phyloP scores from a whole-genome alignment of 768 basidiomycete genomes.

The Pluteus cervinus region DNA sequence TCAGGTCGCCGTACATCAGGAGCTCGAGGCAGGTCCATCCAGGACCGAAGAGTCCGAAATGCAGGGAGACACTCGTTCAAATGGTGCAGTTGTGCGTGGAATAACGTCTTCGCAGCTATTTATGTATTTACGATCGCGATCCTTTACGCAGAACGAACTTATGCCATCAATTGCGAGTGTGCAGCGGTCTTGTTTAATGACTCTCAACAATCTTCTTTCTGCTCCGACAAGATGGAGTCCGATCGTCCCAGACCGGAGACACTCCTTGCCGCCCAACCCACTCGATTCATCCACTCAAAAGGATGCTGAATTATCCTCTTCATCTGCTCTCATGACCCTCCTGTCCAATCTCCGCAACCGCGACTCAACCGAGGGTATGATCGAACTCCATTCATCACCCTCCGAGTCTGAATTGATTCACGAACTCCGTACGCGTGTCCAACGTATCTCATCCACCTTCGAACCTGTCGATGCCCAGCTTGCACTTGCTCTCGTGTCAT shows the following conservation, averaged over 20 bases:
- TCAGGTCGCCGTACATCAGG: constrained; percentile 2
- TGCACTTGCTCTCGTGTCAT: constrained; percentile 60
- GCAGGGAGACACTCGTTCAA: too few relatives aligned
- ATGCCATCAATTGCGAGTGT: constrained; percentile 70
- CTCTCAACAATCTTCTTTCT: constrained; percentile 64
- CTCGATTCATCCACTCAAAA: constrained; percentile 23
- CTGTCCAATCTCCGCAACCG: constrained; percentile 55
- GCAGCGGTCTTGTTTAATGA: constrained; percentile 69
- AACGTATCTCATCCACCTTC: constrained; percentile 37
- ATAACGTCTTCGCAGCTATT: too few relatives aligned
- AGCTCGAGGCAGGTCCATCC: constrained; percentile 10
- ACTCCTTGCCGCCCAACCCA: constrained; percentile 50
- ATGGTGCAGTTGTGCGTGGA: too few relatives aligned
- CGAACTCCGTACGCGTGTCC: constrained; percentile 55
- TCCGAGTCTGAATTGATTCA: constrained; percentile 48
- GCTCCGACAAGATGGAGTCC: constrained; percentile 43
- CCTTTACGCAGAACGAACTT: constrained; percentile 57
- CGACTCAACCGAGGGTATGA: constrained; percentile 37
- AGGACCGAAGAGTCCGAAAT: too few relatives aligned
- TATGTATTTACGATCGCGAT: too few relatives aligned
- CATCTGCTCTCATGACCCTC: constrained; percentile 56
- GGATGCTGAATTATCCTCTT: constrained; percentile 27
- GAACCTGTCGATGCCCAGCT: constrained; percentile 51
- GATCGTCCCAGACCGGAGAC: constrained; percentile 53
- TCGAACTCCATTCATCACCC: constrained; percentile 32